Base-by-base conservation (phyloP, 78 protist genomes). In the Speleostelium caveatum region DNA sequence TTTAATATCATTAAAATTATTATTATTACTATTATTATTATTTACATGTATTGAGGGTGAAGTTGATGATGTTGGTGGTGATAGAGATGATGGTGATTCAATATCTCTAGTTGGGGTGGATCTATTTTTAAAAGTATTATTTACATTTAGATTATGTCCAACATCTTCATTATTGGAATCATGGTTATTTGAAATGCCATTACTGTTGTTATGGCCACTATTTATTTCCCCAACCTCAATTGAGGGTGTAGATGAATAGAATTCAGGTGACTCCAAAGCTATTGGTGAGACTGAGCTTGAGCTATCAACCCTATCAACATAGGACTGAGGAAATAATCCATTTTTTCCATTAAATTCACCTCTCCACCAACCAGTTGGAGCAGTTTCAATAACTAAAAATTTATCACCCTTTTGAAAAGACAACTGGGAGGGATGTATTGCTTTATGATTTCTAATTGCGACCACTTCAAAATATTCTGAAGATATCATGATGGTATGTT, bases 291-390 rank as follows among this genome's bases (percentile, higher is more conserved):
- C n/a, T n/a, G n/a, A n/a, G n/a, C n/a, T n/a, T n/a, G n/a, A n/a
- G n/a, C n/a, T n/a, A n/a, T 45, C 53, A 45, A 45, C 53, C 10
- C 53, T 45, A 14, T 45, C 21, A 28, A 80, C 89, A 58, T 67
- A 80, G 4, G 89, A 68, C 22, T 80, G 76, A 16, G 89, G 89
- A 28, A 80, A 80, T 17, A 80, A 30, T 17, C 89, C 89, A 19
- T 30, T 65, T 39, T 71, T 80, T n/a, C 55, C 75, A n/a, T 49
- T 26, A 19, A 49, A 21, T 39, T 80, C 89, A 17, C 89, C 89
- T 41, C 74, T 66, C 75, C 89, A 67, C 89, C 89, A 80, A 2
- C 89, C 89, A 51, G 89, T 80, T 33, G 77, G 72, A 36, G 77
- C 75, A 14, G 77, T 80, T 60, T 80, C 89, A 36, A 68, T 32